phyloP scores from a whole-genome alignment of 306 rosid genomes.

The Cercis canadensis region DNA sequence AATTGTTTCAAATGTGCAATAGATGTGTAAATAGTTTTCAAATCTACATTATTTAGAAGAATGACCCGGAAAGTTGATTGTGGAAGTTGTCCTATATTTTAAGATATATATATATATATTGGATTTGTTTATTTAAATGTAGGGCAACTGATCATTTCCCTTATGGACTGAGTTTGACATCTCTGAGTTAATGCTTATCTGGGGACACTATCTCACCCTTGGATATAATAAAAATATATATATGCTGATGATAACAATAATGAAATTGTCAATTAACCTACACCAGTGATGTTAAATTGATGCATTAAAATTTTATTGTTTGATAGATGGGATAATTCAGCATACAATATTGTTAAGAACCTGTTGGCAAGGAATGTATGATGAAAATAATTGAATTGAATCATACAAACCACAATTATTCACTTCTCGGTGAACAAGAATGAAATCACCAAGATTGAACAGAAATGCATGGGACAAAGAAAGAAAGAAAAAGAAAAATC shows the following conservation, averaged over 20 bases:
- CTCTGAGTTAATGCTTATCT: neutral
- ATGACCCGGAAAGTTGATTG: neutral
- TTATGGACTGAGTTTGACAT: neutral
- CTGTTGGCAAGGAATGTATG: neutral
- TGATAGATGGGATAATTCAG: neutral
- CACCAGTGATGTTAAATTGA: neutral
- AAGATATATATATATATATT: neutral
- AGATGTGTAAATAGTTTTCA: too few relatives aligned
- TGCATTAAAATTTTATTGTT: neutral
- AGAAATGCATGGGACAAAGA: constrained; percentile 26
- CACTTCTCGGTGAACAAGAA: constrained; percentile 3
- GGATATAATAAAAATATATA: too few relatives aligned
- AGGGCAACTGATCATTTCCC: too few relatives aligned
- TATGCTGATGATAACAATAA: too few relatives aligned
- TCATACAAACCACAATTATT: constrained; percentile 16
- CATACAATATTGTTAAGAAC: neutral
- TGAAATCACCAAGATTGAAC: constrained; percentile 20
- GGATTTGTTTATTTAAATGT: neutral
- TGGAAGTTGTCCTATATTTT: too few relatives aligned
- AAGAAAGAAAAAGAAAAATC: constrained; percentile 1
- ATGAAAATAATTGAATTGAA: constrained; percentile 10
- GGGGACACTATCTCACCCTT: neutral
- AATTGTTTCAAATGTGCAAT: too few relatives aligned
- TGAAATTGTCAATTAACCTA: neutral
- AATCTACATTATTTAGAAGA: too few relatives aligned